These are phyloP conservation scores for Plasmodium sp. DNA, from an alignment of 169 alveolate species.

Conservation along the genomic window DNA sequence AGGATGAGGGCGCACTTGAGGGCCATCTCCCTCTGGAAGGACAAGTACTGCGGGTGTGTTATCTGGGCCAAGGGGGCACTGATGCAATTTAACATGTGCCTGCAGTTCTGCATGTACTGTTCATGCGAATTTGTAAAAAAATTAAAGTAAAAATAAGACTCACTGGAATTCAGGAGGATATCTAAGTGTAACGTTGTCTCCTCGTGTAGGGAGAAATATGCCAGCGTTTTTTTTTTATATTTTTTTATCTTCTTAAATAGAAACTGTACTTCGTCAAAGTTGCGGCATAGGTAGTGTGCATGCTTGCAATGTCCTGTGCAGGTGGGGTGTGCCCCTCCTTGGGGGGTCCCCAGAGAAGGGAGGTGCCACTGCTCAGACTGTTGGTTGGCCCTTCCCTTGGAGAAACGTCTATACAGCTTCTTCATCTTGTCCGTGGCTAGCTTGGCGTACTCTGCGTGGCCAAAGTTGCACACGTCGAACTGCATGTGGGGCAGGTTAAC, in stretches of 20 bases:
- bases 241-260: slow-evolving; percentile 58
- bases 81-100: slow-evolving; percentile 11
- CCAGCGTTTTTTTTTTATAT: slow-evolving; percentile 52
- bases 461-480: slow-evolving; percentile 8
- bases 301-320: background rate
- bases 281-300: slow-evolving; percentile 49
- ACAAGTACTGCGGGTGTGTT: slow-evolving; percentile 47
- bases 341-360: background rate
- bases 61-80: slow-evolving; percentile 40
- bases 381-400: slow-evolving; percentile 1
- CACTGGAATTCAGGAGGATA: slow-evolving; percentile 55
- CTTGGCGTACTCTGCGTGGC: background rate
- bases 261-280: slow-evolving; percentile 16
- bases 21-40: slow-evolving; percentile 30
- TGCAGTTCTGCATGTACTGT: slow-evolving; percentile 24
- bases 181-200: slow-evolving; percentile 71
- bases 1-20: slow-evolving; percentile 48
- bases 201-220: slow-evolving; percentile 43
- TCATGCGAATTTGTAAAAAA: slow-evolving; percentile 61
- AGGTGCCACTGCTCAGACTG: slow-evolving; percentile 2
- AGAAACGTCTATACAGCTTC: slow-evolving; percentile 25
- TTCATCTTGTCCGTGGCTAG: slow-evolving; percentile 43
- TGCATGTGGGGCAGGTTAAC: slow-evolving; percentile 8
- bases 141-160: slow-evolving; percentile 52
- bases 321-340: background rate